Conservation (phyloP, 306 rosid species). For the Cercis canadensis region DNA sequence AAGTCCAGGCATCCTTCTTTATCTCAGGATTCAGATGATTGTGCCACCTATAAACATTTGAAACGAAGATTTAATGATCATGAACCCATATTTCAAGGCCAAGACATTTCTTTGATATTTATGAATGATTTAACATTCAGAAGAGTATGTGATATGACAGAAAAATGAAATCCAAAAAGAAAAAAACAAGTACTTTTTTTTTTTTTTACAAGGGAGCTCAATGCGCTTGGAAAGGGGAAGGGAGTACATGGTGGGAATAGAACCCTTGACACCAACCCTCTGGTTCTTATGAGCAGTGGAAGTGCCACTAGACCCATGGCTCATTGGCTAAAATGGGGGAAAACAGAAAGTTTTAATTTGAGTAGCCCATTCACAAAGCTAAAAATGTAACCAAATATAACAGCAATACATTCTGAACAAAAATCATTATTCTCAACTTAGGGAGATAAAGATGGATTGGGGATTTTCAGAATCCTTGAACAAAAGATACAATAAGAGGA, state of each 20-base stretch:
- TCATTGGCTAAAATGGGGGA: too few species aligned
- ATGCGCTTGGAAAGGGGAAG: too few species aligned
- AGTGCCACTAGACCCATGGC: too few species aligned
- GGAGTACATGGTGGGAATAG: too few species aligned
- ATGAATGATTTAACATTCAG: neutral
- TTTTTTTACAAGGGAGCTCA: too few species aligned
- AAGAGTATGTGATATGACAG: neutral
- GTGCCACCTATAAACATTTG: constrained; percentile 83
- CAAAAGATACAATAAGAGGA: too few species aligned
- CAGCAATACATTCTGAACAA: neutral
- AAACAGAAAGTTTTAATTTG: neutral
- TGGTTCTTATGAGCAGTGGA: too few species aligned
- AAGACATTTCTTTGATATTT: neutral
- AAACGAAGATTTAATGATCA: constrained; percentile 15
- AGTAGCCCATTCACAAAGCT: constrained; percentile 19
- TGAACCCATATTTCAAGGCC: constrained; percentile 1
- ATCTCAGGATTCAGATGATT: constrained; percentile 96
- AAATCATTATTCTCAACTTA: constrained; percentile 2
- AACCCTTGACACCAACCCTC: too few species aligned
- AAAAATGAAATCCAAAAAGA: neutral
- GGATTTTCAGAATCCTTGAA: neutral
- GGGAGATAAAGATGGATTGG: constrained; percentile 1
- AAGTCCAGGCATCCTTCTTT: constrained; percentile 93
- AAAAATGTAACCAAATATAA: constrained; percentile 14
- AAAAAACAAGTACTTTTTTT: neutral